These are phyloP conservation scores for Leucosporidium yakuticum DNA, from an alignment of 768 basidiomycete species.

Conservation along the genomic window DNA sequence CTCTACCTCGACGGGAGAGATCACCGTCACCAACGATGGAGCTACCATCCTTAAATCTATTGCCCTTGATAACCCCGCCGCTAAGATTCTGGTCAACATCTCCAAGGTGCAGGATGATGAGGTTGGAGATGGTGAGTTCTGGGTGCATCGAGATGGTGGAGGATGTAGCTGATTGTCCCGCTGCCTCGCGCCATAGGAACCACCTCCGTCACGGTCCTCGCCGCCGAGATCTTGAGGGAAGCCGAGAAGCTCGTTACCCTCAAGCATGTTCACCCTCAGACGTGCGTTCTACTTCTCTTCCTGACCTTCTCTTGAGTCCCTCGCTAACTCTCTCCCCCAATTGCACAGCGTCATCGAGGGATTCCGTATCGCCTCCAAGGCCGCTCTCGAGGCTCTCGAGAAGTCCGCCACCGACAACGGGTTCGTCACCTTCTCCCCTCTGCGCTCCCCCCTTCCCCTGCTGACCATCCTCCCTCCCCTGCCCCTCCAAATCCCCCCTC, in stretches of 20 bases:
- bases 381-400: conserved; percentile 79
- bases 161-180: background rate
- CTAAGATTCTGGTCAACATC: conserved; percentile 98
- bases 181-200: conserved; percentile 49
- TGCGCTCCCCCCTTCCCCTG: too few relatives aligned
- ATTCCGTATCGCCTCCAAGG: conserved; percentile 80
- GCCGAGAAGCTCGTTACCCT: conserved; percentile 82
- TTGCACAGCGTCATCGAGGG: conserved; percentile 69
- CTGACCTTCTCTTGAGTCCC: background rate
- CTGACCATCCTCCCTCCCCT: background rate
- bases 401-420: conserved; percentile 73
- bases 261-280: conserved; percentile 94
- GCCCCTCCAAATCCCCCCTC: background rate
- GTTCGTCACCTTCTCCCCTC: conserved; percentile 47
- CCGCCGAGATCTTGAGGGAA: conserved; percentile 84
- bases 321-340: background rate
- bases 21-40: conserved; percentile 97
- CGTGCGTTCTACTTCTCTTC: conserved; percentile 41
- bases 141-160: background rate
- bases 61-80: conserved; percentile 85
- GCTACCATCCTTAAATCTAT: conserved; percentile 97
- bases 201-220: conserved; percentile 82
- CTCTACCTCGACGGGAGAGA: conserved; percentile 77
- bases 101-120: conserved; percentile 99
- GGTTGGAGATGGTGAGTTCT: conserved; percentile 67